A percentile compares a stretch with the other conserved stretches of the same genome.
Evolutionary conservation across 225 moss, liverwort and hornwort species (phyloP).

Genomic region (Physcomitrellopsis africana): DNA sequence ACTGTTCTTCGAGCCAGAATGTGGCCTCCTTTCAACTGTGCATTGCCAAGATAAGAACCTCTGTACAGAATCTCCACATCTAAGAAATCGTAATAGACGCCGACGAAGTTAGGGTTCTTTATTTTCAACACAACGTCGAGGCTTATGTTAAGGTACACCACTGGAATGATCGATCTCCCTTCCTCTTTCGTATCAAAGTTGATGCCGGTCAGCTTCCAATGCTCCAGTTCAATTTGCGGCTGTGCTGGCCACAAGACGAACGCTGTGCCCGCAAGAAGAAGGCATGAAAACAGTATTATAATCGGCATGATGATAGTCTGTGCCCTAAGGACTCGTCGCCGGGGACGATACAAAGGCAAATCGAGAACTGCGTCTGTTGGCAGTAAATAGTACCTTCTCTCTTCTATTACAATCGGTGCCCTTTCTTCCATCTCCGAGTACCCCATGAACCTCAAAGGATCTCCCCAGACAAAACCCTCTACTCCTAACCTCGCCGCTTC

Average conservation of each 20-base stretch:
- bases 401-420: conserved; percentile 45
- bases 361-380: conserved; percentile 47
- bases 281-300: conserved; percentile 35
- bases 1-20: conserved; percentile 54
- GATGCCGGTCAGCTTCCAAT: conserved; percentile 69
- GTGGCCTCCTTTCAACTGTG: conserved; percentile 51
- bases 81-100: conserved; percentile 69
- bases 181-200: conserved; percentile 53
- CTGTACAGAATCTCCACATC: conserved; percentile 65
- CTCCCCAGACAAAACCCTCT: not conserved
- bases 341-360: conserved; percentile 44
- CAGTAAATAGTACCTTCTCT: conserved; percentile 57
- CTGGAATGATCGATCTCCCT: conserved; percentile 61
- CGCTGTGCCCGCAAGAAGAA: conserved; percentile 46
- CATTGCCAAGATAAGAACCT: conserved; percentile 71
- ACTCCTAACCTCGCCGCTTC: conserved; percentile 22
- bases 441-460: conserved; percentile 39
- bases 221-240: conserved; percentile 59
- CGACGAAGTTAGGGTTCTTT: conserved; percentile 71
- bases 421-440: conserved; percentile 33
- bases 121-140: conserved; percentile 65
- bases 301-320: conserved; percentile 27
- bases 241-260: conserved; percentile 67
- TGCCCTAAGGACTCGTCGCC: conserved; percentile 22
- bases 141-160: conserved; percentile 70